phyloP scores from a whole-genome alignment of 148 eudicot species.

The Mesembryanthemum crystallinum region DNA sequence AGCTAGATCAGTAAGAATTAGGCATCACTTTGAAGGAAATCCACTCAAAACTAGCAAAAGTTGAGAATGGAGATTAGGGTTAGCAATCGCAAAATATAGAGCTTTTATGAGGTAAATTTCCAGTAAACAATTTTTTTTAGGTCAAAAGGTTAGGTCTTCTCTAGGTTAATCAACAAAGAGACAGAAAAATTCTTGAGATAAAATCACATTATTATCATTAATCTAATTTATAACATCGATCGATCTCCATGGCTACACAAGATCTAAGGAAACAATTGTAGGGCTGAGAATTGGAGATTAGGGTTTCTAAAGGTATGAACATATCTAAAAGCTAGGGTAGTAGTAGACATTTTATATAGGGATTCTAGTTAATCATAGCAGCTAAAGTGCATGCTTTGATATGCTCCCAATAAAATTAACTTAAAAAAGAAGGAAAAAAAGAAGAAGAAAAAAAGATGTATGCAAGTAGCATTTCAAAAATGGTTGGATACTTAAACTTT shows the following conservation, averaged over 20 bases:
- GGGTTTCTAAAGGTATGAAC: slow-evolving; percentile 33
- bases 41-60: not conserved
- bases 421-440: not conserved
- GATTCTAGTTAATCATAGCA: slow-evolving; percentile 27
- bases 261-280: slow-evolving; percentile 14
- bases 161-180: slow-evolving; percentile 8
- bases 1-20: not conserved
- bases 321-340: slow-evolving; percentile 17
- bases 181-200: not conserved
- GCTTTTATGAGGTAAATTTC: not conserved
- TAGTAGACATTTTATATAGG: slow-evolving; percentile 15
- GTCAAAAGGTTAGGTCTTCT: slow-evolving; percentile 22
- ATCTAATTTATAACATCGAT: not conserved
- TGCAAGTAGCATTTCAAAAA: slow-evolving; percentile 32
- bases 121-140: slow-evolving; percentile 1
- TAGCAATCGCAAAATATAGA: not conserved
- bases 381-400: slow-evolving; percentile 29
- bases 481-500: slow-evolving; percentile 10
- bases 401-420: not conserved
- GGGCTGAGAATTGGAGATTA: slow-evolving; percentile 20
- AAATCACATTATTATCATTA: slow-evolving; percentile 23
- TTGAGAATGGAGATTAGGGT: not conserved
- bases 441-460: not conserved
- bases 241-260: slow-evolving; percentile 12
- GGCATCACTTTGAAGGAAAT: not conserved